These are phyloP conservation scores for Marsdenia floribunda DNA, from an alignment of 257 asterid species.

Conservation along the genomic window DNA sequence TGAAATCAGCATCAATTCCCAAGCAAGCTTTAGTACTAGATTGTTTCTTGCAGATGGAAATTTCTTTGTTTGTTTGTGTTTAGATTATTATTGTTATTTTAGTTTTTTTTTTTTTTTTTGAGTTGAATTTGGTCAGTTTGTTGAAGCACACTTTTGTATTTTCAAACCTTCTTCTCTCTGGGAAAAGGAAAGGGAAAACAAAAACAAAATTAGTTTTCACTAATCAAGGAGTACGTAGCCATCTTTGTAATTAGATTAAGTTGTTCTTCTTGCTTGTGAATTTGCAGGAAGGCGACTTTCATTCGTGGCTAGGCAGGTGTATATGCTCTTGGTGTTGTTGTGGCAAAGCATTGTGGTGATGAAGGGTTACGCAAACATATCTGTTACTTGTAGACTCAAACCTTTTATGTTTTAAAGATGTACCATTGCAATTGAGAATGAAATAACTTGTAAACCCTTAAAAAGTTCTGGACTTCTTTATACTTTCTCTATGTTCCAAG, in stretches of 20 bases:
- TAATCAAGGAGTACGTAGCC: background rate
- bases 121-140: background rate
- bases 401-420: background rate
- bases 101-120: background rate
- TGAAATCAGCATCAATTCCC: no score
- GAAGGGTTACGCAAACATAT: slow-evolving; percentile 31
- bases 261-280: background rate
- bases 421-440: no score
- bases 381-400: background rate
- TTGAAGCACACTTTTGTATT: background rate
- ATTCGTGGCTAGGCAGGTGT: slow-evolving; percentile 72
- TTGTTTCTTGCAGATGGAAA: no score
- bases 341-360: slow-evolving; percentile 52
- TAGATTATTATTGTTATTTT: no score
- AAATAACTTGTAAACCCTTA: no score
- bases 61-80: no score
- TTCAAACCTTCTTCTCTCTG: background rate
- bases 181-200: background rate
- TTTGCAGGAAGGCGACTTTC: slow-evolving; percentile 63
- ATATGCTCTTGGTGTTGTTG: slow-evolving; percentile 82
- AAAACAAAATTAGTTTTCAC: background rate
- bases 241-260: background rate
- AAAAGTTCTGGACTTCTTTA: no score
- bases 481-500: no score
- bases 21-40: no score